Conservation (phyloP, 2,329 filamentous ascomycete genomes). For the Alternaria gaisen region DNA sequence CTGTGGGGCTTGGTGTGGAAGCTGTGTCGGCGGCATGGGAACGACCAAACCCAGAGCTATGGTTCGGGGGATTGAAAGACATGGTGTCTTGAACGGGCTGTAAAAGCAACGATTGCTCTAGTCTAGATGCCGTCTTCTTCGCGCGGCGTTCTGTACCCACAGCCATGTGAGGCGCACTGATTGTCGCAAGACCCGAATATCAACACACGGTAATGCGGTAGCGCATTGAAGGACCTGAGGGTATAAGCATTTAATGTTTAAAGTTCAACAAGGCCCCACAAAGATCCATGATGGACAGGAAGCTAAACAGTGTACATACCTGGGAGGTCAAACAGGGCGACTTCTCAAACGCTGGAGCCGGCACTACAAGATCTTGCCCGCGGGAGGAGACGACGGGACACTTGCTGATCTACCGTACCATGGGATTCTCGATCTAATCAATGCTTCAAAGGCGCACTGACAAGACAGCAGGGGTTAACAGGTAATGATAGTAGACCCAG, state of each 20-base stretch:
- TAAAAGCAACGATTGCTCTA: conserved; percentile 46
- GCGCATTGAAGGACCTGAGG: conserved; percentile 43
- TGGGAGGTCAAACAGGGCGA: conserved; percentile 36
- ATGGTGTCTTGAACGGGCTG: conserved; percentile 45
- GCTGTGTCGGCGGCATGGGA: conserved; percentile 33
- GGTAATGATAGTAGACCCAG: conserved; percentile 30
- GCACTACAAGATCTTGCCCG: conserved; percentile 44
- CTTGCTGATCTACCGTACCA: conserved; percentile 47
- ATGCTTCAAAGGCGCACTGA: conserved; percentile 38
- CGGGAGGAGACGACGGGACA: conserved; percentile 45
- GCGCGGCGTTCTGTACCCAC: conserved; percentile 48
- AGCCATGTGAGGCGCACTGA: conserved; percentile 49
- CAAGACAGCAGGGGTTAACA: conserved; percentile 41
- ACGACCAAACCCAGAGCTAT: conserved; percentile 38
- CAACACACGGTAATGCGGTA: conserved; percentile 30
- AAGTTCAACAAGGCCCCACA: conserved; percentile 34
- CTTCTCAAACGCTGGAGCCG: conserved; percentile 49
- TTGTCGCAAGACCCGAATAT: conserved; percentile 40
- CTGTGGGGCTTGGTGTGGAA: conserved; percentile 33
- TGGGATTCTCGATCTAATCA: conserved; percentile 42
- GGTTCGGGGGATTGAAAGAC: conserved; percentile 45
- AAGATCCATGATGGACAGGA: conserved; percentile 23
- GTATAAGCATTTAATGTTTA: conserved; percentile 42
- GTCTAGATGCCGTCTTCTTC: conserved; percentile 45
- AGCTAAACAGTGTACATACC: conserved; percentile 41